Evolutionary conservation across 2,329 filamentous ascomycete species (phyloP).

Genomic region (Elsinoe necatrix): DNA sequence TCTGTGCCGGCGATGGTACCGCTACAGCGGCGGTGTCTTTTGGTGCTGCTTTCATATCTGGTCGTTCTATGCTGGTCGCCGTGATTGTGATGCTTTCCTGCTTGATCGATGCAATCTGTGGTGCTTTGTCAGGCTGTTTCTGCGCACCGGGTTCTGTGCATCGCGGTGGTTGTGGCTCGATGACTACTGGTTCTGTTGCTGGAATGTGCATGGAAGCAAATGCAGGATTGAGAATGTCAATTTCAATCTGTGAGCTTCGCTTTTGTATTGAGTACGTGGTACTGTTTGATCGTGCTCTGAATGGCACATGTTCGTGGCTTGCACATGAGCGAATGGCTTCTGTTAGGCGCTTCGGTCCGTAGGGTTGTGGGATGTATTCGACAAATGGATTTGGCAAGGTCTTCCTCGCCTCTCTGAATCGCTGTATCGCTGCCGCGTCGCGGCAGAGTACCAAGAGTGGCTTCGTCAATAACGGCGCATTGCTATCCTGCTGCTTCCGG

Average conservation of each 20-base stretch:
- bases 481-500: not conserved
- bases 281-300: not conserved
- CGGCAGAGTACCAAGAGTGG: conserved; percentile 14
- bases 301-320: not conserved
- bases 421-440: not conserved
- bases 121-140: not conserved
- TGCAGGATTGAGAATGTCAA: not conserved
- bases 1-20: not conserved
- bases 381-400: not conserved
- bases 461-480: not conserved
- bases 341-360: conserved; percentile 1
- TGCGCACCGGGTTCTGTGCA: not conserved
- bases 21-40: not conserved
- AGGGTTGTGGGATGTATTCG: not conserved
- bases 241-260: not conserved
- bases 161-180: not conserved
- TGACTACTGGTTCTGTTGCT: not conserved
- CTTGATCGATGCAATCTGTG: conserved; percentile 5
- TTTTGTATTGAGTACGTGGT: conserved; percentile 4
- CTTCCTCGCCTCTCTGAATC: not conserved
- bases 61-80: conserved; percentile 2
- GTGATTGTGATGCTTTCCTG: conserved; percentile 1
- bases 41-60: not conserved
- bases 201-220: not conserved
- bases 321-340: not conserved